Evolutionary conservation across 352 stramenopile species (phyloP).

Genomic region (Globisporangium cylindrosporum): DNA sequence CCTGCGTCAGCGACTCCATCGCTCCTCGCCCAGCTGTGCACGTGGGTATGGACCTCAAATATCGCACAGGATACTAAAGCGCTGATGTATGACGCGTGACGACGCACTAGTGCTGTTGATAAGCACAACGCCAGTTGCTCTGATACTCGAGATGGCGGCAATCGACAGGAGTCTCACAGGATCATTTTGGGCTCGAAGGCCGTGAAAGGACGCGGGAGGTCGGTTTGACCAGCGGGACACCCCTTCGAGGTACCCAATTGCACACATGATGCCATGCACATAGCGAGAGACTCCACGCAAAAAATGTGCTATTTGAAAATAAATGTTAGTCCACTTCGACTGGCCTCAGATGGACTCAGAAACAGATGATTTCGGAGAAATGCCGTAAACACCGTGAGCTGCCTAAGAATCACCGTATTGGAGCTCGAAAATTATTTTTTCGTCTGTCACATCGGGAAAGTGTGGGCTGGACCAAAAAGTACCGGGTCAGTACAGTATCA

Average conservation of each 20-base stretch:
- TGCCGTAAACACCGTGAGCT: background rate
- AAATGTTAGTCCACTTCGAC: too few species aligned
- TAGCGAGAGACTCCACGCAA: too few species aligned
- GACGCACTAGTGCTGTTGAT: background rate
- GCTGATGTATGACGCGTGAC: too few species aligned
- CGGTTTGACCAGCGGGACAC: too few species aligned
- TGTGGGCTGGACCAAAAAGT: background rate
- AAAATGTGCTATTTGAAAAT: too few species aligned
- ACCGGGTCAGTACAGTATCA: too few species aligned
- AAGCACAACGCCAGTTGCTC: too few species aligned
- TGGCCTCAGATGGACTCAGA: too few species aligned
- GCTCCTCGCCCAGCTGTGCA: background rate
- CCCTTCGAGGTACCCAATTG: too few species aligned
- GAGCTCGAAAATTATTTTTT: background rate
- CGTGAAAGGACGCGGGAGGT: background rate
- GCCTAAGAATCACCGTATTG: background rate
- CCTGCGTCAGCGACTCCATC: conserved; percentile 77
- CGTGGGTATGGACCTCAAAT: background rate
- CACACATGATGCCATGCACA: too few species aligned
- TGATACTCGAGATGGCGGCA: background rate
- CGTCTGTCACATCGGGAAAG: background rate
- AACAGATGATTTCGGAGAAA: background rate
- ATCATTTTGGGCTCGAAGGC: background rate
- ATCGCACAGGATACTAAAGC: background rate
- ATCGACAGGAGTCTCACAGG: background rate